Percentiles rank a stretch among this genome's conserved stretches.
These are phyloP conservation scores for Leptodontidium sp. DNA, from an alignment of 2,329 filamentous ascomycete species.

Conservation along the genomic window DNA sequence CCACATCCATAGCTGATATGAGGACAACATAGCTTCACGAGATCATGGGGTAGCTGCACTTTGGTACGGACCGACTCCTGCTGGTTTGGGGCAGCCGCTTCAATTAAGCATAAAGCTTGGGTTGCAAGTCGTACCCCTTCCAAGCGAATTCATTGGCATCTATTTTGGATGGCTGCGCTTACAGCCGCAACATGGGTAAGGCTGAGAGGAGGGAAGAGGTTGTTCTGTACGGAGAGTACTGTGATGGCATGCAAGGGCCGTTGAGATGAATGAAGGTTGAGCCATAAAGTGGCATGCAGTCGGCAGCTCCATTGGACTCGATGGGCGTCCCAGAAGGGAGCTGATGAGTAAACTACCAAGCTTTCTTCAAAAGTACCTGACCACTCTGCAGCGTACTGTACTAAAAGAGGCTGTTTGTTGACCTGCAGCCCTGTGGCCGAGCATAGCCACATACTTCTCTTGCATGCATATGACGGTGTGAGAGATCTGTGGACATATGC, in stretches of 20 bases:
- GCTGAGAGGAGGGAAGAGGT: constrained; percentile 18
- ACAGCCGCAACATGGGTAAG: constrained; percentile 22
- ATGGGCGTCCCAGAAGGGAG: constrained; percentile 27
- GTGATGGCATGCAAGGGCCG: constrained; percentile 12
- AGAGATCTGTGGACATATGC: constrained; percentile 32
- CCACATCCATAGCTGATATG: background rate
- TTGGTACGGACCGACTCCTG: constrained; percentile 20
- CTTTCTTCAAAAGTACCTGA: constrained; percentile 15
- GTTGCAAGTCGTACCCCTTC: background rate
- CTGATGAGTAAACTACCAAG: constrained; percentile 26
- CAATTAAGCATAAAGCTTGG: constrained; percentile 35
- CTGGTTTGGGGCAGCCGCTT: constrained; percentile 13
- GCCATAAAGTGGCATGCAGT: constrained; percentile 25
- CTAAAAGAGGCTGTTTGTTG: constrained; percentile 1
- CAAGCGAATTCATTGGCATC: constrained; percentile 17
- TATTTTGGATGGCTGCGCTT: constrained; percentile 27
- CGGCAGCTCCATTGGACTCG: constrained; percentile 25
- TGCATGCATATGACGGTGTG: constrained; percentile 29
- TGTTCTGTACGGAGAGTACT: background rate
- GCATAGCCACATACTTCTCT: constrained; percentile 34
- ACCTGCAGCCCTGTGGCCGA: constrained; percentile 18
- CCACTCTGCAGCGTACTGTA: background rate
- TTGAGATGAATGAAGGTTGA: constrained; percentile 20
- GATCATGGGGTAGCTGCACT: constrained; percentile 1
- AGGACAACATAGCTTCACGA: background rate